Conservation (phyloP, 2,329 filamentous ascomycete species). For the Colletotrichum eremochloae region DNA sequence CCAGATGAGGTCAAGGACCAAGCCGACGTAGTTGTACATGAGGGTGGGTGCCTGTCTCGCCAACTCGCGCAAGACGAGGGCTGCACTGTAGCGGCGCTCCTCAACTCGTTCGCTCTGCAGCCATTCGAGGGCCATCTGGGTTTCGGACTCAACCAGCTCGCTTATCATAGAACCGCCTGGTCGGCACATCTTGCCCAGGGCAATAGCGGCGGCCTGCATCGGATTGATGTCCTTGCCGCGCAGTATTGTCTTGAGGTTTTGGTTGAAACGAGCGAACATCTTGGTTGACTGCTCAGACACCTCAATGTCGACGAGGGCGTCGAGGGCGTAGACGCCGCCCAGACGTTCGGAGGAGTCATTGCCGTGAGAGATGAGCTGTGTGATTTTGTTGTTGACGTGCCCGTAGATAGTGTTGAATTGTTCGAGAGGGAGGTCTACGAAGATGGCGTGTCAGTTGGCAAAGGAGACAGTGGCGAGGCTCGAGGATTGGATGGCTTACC, state of each 20-base stretch:
- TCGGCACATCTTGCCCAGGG: conserved; percentile 89
- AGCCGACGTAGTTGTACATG: conserved; percentile 94
- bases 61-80: conserved; percentile 90
- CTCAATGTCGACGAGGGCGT: conserved; percentile 95
- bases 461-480: conserved; percentile 23
- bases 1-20: conserved; percentile 97
- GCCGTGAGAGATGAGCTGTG: conserved; percentile 82
- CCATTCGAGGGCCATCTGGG: conserved; percentile 96
- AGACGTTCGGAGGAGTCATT: conserved; percentile 89
- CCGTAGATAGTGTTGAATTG: conserved; percentile 76
- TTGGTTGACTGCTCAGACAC: conserved; percentile 94
- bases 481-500: conserved; percentile 53
- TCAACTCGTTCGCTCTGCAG: conserved; percentile 95
- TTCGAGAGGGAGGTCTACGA: conserved; percentile 80
- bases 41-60: conserved; percentile 93
- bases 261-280: conserved; percentile 88
- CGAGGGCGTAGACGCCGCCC: conserved; percentile 91
- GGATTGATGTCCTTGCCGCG: conserved; percentile 91
- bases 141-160: conserved; percentile 95
- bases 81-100: conserved; percentile 92
- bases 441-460: conserved; percentile 25
- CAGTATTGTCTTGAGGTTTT: conserved; percentile 88
- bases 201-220: conserved; percentile 90
- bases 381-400: conserved; percentile 69
- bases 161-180: conserved; percentile 95